Percentiles rank a stretch among this genome's conserved stretches.
Conservation (phyloP, 2,329 filamentous ascomycete genomes). For the Purpureocillium takamizusanense region DNA sequence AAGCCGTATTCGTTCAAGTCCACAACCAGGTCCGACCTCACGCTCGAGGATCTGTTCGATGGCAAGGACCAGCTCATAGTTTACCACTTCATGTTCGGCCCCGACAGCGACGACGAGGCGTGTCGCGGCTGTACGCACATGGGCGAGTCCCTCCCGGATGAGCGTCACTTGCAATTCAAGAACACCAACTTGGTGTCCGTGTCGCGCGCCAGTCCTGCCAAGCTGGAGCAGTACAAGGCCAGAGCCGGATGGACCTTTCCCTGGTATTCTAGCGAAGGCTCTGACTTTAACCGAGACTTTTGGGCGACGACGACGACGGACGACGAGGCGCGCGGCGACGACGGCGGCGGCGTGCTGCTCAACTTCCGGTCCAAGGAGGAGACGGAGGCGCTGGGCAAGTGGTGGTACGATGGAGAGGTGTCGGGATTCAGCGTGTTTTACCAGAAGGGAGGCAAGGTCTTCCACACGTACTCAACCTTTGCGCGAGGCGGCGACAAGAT, state of each 20-base stretch:
- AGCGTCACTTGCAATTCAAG: slow-evolving; percentile 25
- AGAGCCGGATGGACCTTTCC: slow-evolving; percentile 31
- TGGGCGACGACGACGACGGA: no score
- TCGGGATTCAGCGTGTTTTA: slow-evolving; percentile 28
- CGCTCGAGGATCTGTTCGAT: slow-evolving; percentile 21
- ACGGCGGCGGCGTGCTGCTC: slow-evolving; percentile 19
- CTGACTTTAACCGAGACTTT: slow-evolving; percentile 31
- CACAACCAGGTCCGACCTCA: slow-evolving; percentile 13
- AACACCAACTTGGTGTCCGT: slow-evolving; percentile 28
- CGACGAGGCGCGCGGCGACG: slow-evolving; percentile 23
- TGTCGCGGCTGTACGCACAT: slow-evolving; percentile 29
- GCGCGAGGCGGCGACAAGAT: slow-evolving; percentile 21
- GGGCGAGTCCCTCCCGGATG: slow-evolving; percentile 27
- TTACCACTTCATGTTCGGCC: slow-evolving; percentile 38
- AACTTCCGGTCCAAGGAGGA: slow-evolving; percentile 17
- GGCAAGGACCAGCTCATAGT: slow-evolving; percentile 26
- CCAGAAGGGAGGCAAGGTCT: slow-evolving; percentile 20
- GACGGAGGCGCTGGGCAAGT: slow-evolving; percentile 15
- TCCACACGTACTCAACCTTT: slow-evolving; percentile 28
- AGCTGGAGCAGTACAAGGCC: slow-evolving; percentile 25
- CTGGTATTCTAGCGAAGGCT: slow-evolving; percentile 26
- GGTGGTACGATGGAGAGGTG: slow-evolving; percentile 19
- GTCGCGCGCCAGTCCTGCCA: slow-evolving; percentile 26
- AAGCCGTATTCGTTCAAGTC: slow-evolving; percentile 26
- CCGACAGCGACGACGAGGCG: slow-evolving; percentile 19